Evolutionary conservation across 1,284 basidiomycete genomes (phyloP).

Genomic region (Moesziomyces parantarcticus): DNA sequence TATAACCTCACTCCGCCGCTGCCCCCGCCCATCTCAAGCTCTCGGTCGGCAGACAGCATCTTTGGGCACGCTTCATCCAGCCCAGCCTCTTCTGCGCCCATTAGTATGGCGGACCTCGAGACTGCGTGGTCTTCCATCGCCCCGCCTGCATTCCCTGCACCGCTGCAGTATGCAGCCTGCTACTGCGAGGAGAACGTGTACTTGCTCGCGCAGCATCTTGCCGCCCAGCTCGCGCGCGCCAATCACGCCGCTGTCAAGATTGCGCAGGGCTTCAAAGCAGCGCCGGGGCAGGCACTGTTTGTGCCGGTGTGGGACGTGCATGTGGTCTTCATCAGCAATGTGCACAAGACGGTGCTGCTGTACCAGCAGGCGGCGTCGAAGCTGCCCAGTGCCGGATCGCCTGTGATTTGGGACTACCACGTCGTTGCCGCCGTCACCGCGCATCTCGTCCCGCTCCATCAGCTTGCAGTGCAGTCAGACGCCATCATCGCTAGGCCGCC

Average conservation of each 20-base stretch:
- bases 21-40: neutral
- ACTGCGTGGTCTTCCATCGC: slow-evolving; percentile 7
- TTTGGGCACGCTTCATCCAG: neutral
- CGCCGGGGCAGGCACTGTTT: neutral
- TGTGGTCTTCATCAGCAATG: slow-evolving; percentile 49
- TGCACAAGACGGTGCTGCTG: slow-evolving; percentile 28
- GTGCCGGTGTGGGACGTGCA: slow-evolving; percentile 38
- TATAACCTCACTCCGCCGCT: neutral
- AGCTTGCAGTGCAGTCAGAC: neutral
- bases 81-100: neutral
- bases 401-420: slow-evolving; percentile 61
- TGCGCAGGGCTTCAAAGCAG: slow-evolving; percentile 2
- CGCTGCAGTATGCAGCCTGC: slow-evolving; percentile 28
- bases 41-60: neutral
- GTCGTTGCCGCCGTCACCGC: slow-evolving; percentile 42
- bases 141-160: slow-evolving; percentile 18
- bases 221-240: neutral
- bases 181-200: slow-evolving; percentile 62
- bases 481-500: neutral
- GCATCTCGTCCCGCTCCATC: slow-evolving; percentile 6
- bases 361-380: slow-evolving; percentile 44
- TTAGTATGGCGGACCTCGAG: slow-evolving; percentile 1
- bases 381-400: slow-evolving; percentile 16
- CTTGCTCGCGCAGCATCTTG: slow-evolving; percentile 21
- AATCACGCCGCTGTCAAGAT: slow-evolving; percentile 14